Evolutionary conservation across 177 flowering plant species (phyloP).

Genomic region (Vitis hybrid): DNA sequence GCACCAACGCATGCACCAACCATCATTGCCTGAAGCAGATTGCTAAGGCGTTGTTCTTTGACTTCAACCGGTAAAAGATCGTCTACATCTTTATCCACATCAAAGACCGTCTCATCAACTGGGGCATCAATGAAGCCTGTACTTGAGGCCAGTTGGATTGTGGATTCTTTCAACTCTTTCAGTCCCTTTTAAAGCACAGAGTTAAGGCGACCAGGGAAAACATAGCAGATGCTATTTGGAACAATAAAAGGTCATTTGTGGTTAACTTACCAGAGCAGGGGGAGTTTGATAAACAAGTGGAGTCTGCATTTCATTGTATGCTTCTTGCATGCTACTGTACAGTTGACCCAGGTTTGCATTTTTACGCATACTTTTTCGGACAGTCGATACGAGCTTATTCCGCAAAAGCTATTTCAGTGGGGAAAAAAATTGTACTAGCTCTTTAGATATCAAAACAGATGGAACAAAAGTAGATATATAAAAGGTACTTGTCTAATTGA

Average conservation of each 20-base stretch:
- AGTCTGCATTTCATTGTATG: slow-evolving; percentile 90
- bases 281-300: slow-evolving; percentile 80
- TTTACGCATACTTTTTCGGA: slow-evolving; percentile 61
- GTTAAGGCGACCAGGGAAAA: slow-evolving; percentile 1
- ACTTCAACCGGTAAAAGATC: slow-evolving; percentile 92
- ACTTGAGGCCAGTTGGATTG: slow-evolving; percentile 68
- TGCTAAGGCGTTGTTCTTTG: slow-evolving; percentile 92
- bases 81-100: slow-evolving; percentile 87
- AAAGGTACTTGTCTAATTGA: not conserved
- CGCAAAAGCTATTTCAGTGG: slow-evolving; percentile 61
- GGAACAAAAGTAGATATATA: not conserved
- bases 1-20: slow-evolving; percentile 88
- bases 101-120: slow-evolving; percentile 83
- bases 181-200: slow-evolving; percentile 52
- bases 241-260: not conserved
- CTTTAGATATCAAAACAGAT: slow-evolving; percentile 1
- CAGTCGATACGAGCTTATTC: slow-evolving; percentile 79
- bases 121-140: slow-evolving; percentile 82
- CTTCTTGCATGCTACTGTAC: slow-evolving; percentile 81
- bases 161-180: slow-evolving; percentile 84
- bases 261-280: slow-evolving; percentile 51
- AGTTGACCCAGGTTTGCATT: slow-evolving; percentile 77
- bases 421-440: slow-evolving; percentile 1
- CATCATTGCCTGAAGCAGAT: slow-evolving; percentile 90
- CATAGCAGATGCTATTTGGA: not conserved